Evolutionary conservation across 257 asterid species (phyloP).

Genomic region (Handroanthus guayacan): DNA sequence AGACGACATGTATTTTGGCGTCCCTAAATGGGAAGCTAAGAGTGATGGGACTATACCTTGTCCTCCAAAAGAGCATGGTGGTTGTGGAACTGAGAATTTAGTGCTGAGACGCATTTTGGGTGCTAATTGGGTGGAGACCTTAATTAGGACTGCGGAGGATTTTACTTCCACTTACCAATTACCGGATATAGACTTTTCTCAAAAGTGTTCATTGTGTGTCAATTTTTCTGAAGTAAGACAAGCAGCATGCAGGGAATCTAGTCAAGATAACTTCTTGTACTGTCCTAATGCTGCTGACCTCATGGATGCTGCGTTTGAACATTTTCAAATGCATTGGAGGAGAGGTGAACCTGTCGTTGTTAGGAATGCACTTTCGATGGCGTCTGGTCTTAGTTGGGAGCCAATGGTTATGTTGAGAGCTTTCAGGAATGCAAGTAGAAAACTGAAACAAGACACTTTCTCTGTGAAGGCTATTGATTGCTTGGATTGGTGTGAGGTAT

Average conservation of each 20-base stretch:
- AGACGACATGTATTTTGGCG: constrained; percentile 28
- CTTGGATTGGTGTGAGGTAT: constrained; percentile 87
- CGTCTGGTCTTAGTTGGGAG: constrained; percentile 92
- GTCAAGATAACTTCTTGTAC: constrained; percentile 65
- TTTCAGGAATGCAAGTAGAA: constrained; percentile 67
- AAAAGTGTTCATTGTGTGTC: constrained; percentile 54
- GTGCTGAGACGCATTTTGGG: constrained; percentile 58
- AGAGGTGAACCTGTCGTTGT: constrained; percentile 87
- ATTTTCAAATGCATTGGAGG: constrained; percentile 89
- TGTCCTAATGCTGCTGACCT: constrained; percentile 67
- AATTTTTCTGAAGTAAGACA: constrained; percentile 48
- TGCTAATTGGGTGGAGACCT: constrained; percentile 59
- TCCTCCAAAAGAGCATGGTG: constrained; percentile 75
- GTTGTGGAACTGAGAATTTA: constrained; percentile 69
- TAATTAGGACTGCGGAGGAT: constrained; percentile 60
- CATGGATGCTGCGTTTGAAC: constrained; percentile 51
- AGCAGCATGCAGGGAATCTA: constrained; percentile 61
- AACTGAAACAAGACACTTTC: constrained; percentile 52
- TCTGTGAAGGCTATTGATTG: constrained; percentile 82
- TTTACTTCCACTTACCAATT: constrained; percentile 48
- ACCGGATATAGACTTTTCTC: constrained; percentile 48
- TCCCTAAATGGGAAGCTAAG: constrained; percentile 58
- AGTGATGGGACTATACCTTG: constrained; percentile 65
- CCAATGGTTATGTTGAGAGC: constrained; percentile 93
- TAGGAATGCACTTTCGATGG: constrained; percentile 53